Conservation (phyloP, 129 eudicot species). For the Artemisia annua region DNA sequence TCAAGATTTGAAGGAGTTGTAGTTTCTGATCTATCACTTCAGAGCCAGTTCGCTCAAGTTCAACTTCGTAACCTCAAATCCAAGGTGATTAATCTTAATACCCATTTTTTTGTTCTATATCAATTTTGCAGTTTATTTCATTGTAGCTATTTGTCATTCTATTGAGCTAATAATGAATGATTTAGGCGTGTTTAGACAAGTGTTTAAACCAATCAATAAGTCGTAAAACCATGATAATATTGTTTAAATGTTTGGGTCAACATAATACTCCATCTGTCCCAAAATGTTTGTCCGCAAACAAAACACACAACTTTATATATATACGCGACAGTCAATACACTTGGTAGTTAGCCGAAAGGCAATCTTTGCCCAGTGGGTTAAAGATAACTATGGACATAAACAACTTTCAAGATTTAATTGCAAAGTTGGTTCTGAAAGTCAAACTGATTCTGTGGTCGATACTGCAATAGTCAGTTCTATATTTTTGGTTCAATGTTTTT, state of each 20-base stretch:
- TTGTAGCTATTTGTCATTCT: neutral
- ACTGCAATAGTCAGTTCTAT: no score
- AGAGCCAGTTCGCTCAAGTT: constrained; percentile 89
- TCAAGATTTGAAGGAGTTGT: constrained; percentile 82
- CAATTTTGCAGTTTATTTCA: constrained; percentile 9
- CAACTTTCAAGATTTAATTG: no score
- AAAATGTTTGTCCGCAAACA: neutral
- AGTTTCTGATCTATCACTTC: constrained; percentile 91
- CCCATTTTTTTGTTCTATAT: neutral
- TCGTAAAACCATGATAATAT: neutral
- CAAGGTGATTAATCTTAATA: constrained; percentile 39
- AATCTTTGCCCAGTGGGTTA: no score
- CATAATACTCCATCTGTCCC: neutral
- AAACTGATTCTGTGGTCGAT: no score
- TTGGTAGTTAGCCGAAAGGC: no score
- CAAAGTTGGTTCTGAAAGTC: no score
- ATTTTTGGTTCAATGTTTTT: no score
- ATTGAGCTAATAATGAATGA: constrained; percentile 6
- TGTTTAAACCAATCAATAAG: neutral
- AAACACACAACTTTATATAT: no score
- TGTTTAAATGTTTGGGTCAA: neutral
- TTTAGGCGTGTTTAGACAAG: neutral
- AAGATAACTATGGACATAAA: no score
- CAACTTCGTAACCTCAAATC: constrained; percentile 79
- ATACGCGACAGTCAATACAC: no score